Conservation (phyloP, 2,329 filamentous ascomycete genomes). For the Pestalotiopsis sp. region DNA sequence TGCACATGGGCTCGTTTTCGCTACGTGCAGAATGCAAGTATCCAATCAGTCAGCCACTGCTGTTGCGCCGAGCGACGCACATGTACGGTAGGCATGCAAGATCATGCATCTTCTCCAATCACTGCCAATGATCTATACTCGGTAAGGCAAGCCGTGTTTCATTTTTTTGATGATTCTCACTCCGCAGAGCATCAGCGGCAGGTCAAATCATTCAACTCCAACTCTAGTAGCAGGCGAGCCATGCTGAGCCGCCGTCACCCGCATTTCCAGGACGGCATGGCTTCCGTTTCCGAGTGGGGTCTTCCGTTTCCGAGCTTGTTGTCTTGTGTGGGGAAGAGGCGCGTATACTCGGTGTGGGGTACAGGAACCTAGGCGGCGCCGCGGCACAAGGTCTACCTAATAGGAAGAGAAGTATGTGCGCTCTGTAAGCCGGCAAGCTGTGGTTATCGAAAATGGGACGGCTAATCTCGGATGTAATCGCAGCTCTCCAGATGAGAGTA, state of each 20-base stretch:
- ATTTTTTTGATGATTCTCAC: no score
- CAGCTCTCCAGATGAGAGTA: neutral
- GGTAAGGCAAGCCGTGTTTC: no score
- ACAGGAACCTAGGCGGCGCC: neutral
- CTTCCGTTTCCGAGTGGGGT: slow-evolving; percentile 4
- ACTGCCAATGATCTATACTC: no score
- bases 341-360: slow-evolving; percentile 6
- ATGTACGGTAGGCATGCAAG: no score
- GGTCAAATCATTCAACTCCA: neutral
- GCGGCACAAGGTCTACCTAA: neutral
- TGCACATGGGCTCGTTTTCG: no score
- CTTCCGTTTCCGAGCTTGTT: slow-evolving; percentile 6
- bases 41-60: no score
- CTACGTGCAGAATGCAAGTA: no score
- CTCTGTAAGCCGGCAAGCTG: neutral
- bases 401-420: neutral
- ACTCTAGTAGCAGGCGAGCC: neutral
- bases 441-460: neutral
- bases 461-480: neutral
- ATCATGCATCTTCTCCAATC: no score
- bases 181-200: no score
- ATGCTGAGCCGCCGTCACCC: neutral
- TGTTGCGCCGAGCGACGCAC: no score
- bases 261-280: neutral
- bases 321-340: neutral